phyloP scores from a whole-genome alignment of 2,329 filamentous ascomycete genomes.

The Shiraia bambusicola region DNA sequence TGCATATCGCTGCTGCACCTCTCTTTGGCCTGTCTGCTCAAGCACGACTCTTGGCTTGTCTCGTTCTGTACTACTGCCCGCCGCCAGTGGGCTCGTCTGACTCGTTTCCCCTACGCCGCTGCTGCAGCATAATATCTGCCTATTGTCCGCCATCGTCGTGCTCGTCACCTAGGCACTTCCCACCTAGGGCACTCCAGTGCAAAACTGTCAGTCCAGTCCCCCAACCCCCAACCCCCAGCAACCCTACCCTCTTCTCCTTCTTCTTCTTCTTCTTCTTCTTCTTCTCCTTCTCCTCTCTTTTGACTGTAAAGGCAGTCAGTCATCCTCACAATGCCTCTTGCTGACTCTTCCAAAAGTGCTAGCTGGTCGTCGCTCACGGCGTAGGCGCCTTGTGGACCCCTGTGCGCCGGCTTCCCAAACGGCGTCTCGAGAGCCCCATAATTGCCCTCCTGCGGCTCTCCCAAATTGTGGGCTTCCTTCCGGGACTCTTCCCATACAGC shows the following conservation, averaged over 20 bases:
- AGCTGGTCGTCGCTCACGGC: slow-evolving; percentile 25
- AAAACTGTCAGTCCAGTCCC: slow-evolving; percentile 20
- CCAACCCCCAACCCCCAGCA: slow-evolving; percentile 15
- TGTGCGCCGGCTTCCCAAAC: slow-evolving; percentile 17
- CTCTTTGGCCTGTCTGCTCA: slow-evolving; percentile 26
- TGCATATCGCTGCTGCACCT: slow-evolving; percentile 30
- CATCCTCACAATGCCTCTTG: slow-evolving; percentile 7
- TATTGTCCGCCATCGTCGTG: slow-evolving; percentile 22
- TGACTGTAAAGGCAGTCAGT: no score
- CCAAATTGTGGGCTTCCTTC: slow-evolving; percentile 11
- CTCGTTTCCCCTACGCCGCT: slow-evolving; percentile 33
- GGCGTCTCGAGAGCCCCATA: slow-evolving; percentile 11
- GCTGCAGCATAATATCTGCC: slow-evolving; percentile 41
- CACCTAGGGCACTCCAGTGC: slow-evolving; percentile 30
- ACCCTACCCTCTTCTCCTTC: slow-evolving; percentile 18
- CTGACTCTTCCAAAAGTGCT: slow-evolving; percentile 28
- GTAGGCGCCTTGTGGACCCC: slow-evolving; percentile 22
- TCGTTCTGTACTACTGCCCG: slow-evolving; percentile 18
- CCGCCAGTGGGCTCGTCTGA: slow-evolving; percentile 32
- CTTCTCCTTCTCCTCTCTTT: no score
- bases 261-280: no score
- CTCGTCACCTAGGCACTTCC: slow-evolving; percentile 32
- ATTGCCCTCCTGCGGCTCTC: slow-evolving; percentile 11
- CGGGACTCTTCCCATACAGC: slow-evolving; percentile 5
- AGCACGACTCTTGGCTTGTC: slow-evolving; percentile 28